Evolutionary conservation across 805 yeast species (phyloP).

Genomic region (Candida qinlingensis): DNA sequence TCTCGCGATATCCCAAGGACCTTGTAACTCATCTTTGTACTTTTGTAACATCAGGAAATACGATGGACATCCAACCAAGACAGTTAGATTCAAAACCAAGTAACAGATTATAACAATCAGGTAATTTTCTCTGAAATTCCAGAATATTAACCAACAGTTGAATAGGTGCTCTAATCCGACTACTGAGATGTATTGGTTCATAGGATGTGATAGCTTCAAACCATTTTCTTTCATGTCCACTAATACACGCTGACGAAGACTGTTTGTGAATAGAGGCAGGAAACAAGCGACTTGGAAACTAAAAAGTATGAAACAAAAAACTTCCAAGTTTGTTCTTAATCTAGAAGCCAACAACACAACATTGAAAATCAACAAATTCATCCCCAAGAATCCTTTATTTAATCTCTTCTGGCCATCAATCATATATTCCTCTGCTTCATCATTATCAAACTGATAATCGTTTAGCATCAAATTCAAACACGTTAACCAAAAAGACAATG

Average conservation of each 20-base stretch:
- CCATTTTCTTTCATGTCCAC: neutral
- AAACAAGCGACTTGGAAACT: constrained; percentile 67
- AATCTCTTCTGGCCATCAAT: constrained; percentile 5
- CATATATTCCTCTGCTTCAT: neutral
- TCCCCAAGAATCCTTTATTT: constrained; percentile 48
- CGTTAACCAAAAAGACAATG: constrained; percentile 75
- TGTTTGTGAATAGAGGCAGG: constrained; percentile 63
- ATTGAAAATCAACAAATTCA: constrained; percentile 78
- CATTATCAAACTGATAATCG: constrained; percentile 54
- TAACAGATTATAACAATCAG: constrained; percentile 35
- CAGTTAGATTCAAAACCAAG: constrained; percentile 41
- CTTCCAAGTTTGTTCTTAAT: constrained; percentile 63
- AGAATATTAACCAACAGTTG: constrained; percentile 15
- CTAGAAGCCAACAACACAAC: constrained; percentile 92
- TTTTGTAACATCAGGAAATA: constrained; percentile 68
- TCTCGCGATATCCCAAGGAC: constrained; percentile 90
- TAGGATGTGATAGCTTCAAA: neutral
- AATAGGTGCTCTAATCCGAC: constrained; percentile 1
- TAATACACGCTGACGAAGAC: constrained; percentile 35
- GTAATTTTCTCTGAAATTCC: constrained; percentile 30
- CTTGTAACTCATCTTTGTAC: constrained; percentile 81
- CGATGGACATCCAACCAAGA: constrained; percentile 57
- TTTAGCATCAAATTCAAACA: constrained; percentile 61
- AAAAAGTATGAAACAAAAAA: constrained; percentile 76
- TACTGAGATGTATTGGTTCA: neutral